Evolutionary conservation across 2,329 filamentous ascomycete genomes (phyloP).

Genomic region (Pestalotiopsis fici): DNA sequence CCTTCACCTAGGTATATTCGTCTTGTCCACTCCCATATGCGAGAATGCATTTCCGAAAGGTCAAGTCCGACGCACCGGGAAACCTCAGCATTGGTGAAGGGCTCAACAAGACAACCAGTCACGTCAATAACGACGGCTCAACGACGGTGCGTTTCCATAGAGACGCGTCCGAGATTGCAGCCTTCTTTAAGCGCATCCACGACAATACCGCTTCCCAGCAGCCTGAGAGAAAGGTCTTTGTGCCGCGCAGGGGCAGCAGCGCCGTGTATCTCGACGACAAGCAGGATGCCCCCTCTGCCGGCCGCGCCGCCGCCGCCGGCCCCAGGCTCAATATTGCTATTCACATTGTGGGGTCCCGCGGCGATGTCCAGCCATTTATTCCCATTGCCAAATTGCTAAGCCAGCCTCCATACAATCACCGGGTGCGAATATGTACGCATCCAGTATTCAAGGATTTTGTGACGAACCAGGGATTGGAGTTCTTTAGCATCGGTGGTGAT

Average conservation of each 20-base stretch:
- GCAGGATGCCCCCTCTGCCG: not conserved
- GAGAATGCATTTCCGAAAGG: not conserved
- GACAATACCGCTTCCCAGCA: not conserved
- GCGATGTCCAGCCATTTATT: conserved; percentile 65
- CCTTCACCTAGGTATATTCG: not conserved
- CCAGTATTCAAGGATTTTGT: conserved; percentile 59
- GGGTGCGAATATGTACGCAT: conserved; percentile 60
- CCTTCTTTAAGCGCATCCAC: conserved; percentile 1
- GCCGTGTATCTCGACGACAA: not conserved
- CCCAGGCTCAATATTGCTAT: conserved; percentile 52
- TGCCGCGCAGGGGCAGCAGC: not conserved
- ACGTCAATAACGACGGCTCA: conserved; percentile 1
- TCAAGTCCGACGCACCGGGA: not conserved
- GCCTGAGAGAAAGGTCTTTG: not conserved
- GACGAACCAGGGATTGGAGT: conserved; percentile 53
- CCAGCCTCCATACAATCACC: conserved; percentile 50
- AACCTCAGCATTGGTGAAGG: not conserved
- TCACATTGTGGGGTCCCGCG: conserved; percentile 61
- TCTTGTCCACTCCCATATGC: not conserved
- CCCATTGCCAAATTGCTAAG: conserved; percentile 54
- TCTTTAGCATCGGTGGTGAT: conserved; percentile 56
- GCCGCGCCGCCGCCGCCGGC: not conserved
- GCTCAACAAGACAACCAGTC: not conserved
- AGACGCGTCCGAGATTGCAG: not conserved
- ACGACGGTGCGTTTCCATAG: conserved; percentile 2